Base-by-base conservation (phyloP, 768 basidiomycete species). In the Hygrocybe punicea region DNA sequence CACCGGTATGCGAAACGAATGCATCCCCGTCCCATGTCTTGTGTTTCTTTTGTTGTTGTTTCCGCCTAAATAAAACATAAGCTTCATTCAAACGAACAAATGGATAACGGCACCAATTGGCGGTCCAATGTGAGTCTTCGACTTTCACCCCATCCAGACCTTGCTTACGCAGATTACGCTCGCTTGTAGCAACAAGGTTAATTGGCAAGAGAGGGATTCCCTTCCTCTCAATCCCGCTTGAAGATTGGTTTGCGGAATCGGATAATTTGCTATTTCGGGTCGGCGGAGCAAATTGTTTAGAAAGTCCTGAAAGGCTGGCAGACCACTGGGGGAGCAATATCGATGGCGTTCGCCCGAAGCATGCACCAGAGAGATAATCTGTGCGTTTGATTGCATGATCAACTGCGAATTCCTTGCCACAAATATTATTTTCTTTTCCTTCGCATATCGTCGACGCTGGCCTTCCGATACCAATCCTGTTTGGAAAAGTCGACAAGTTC, bases 21-120 rank as follows among this genome's bases (percentile, higher is more conserved):
- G 79, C 84, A 59, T 86, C 90, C 2, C 86, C 91, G 56, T 93
- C 91, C 92, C 93, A 94, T 0, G 85, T 89, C 66, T 89, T 89
- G 62, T 91, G 82, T 70, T 93, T 93, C 74, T 79, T 89, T 4
- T 71, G 72, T 64, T 85, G 82, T 52, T 81, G 81, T 63, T 86
- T 89, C 36, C 91, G 81, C 90, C 91, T 91, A 55, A 25, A 40
- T 34, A 4, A 53, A 55, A 46, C 63, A 36, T 47, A 13, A 36
- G 25, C n/a, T 21, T 14, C 11, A 17, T 19, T n/a, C 48, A 24
- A 52, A 7, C 25, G 19, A n/a, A 40, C 25, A 56, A 25, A 2
- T 14, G 39, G 59, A 45, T 42, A 49, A 19, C 55, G 73, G 60
- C 54, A 86, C 88, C 89, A 89, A 64, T 86, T 86, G 14, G 80